Base-by-base conservation (phyloP, 2,329 filamentous ascomycete genomes). In the Sclerotinia spermophila region DNA sequence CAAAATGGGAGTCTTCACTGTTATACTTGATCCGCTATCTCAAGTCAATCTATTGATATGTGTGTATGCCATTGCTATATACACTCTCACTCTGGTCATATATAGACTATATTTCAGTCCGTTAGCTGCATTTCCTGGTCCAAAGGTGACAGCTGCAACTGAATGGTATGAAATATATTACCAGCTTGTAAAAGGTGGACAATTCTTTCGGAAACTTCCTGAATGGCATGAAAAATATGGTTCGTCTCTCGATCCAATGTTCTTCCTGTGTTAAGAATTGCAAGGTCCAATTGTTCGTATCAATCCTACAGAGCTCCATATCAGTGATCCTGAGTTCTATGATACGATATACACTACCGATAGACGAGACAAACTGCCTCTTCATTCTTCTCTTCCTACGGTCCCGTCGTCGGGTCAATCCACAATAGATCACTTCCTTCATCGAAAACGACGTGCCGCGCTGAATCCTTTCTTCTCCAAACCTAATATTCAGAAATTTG, bases 141-240 rank as follows among this genome's bases (percentile, higher is more conserved):
- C 80, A 2, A 78, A 73, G 27, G 68, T 79, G 1, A 79, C 80
- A 21, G 79, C 79, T 4, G 74, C 78, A 27, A 79, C 76, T 3
- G 58, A 59, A n/a, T 77, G 72, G 77, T 79, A 79, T 53, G 74
- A 77, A 38, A 67, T 71, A 7, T 85, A 83, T 74, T 83, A 83
- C 70, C 82, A 84, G 70, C 77, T 83, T 33, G 71, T 82, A 51
- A 77, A 80, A 11, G 79, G 80, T 8, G 68, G 68, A 24, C 77
- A 82, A 73, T 84, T 83, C 71, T 82, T 77, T 24, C 81, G 79
- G 73, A 79, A 83, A 70, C 81, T 84, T 44, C 75, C 79, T 55
- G 77, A 81, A 67, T 76, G 84, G 75, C 83, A 84, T 74, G 74
- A 81, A 55, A 74, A 76, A 72, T 84, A 83, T 69, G 78, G 77